These are phyloP conservation scores for Garcileccinum viscosum DNA, from an alignment of 1,284 basidiomycete species.

Conservation along the genomic window DNA sequence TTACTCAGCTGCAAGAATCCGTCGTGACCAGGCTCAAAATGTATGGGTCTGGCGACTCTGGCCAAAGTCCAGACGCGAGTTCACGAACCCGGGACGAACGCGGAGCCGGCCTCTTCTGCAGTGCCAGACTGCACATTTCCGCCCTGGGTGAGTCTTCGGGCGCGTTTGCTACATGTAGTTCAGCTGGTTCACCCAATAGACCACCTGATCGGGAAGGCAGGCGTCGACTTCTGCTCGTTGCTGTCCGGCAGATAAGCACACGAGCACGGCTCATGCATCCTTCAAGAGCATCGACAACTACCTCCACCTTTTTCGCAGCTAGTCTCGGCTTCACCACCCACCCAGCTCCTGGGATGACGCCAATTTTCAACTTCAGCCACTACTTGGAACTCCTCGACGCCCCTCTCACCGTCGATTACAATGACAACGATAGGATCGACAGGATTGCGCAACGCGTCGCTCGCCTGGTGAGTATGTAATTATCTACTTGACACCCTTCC, in stretches of 20 bases:
- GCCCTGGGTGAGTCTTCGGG: background rate
- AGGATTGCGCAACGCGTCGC: too few species aligned
- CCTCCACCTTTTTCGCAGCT: too few species aligned
- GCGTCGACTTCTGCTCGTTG: too few species aligned
- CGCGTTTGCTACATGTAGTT: too few species aligned
- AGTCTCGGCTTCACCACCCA: background rate
- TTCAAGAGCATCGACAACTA: too few species aligned
- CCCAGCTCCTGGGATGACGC: too few species aligned
- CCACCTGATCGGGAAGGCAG: background rate
- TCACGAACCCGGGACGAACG: background rate
- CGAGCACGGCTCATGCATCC: too few species aligned
- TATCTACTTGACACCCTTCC: background rate
- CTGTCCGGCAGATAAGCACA: too few species aligned
- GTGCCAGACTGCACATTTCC: background rate
- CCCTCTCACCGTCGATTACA: background rate
- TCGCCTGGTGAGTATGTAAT: background rate
- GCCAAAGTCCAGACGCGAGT: background rate
- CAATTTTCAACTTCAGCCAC: too few species aligned
- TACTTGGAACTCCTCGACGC: too few species aligned
- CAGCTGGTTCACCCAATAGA: too few species aligned
- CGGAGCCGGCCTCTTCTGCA: background rate
- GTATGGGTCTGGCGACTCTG: background rate
- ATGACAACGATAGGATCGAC: background rate
- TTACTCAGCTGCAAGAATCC: slow-evolving; percentile 68
- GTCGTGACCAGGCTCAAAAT: slow-evolving; percentile 67